phyloP scores from a whole-genome alignment of 176 grass and related monocot species.

The Carex myosuroides region DNA sequence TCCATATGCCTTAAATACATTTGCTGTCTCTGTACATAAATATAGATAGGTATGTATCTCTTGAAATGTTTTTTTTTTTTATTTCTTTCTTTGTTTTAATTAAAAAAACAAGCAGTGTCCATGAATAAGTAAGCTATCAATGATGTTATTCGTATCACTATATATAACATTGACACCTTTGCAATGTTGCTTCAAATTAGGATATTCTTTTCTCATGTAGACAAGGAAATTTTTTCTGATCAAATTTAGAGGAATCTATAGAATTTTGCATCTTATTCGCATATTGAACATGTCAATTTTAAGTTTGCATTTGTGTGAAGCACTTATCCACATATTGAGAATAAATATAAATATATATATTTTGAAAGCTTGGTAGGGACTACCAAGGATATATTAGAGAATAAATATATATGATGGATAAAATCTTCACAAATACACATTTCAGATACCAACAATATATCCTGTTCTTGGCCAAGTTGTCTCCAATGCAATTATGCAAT shows the following conservation, averaged over 20 bases:
- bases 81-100: not conserved
- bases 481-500: not conserved
- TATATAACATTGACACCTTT: not conserved
- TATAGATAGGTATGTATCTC: not conserved
- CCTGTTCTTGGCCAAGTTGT: not conserved
- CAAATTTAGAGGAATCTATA: not conserved
- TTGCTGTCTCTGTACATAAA: not conserved
- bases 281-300: not conserved
- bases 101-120: not conserved
- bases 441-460: not conserved
- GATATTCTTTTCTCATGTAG: not conserved
- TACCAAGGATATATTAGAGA: too few species aligned
- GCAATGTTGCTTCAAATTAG: not conserved
- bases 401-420: not conserved
- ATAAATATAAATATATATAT: not conserved
- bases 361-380: too few species aligned
- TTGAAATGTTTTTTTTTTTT: not conserved
- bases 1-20: not conserved
- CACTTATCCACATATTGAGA: not conserved
- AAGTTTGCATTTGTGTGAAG: not conserved
- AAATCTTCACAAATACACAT: conserved; percentile 5
- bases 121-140: not conserved
- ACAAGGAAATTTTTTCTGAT: not conserved
- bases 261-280: conserved; percentile 15
- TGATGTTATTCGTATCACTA: not conserved